Evolutionary conservation across 1,284 basidiomycete genomes (phyloP), one percentile per base, ranked within the genome.

Genomic region (Peniophora sp.): DNA sequence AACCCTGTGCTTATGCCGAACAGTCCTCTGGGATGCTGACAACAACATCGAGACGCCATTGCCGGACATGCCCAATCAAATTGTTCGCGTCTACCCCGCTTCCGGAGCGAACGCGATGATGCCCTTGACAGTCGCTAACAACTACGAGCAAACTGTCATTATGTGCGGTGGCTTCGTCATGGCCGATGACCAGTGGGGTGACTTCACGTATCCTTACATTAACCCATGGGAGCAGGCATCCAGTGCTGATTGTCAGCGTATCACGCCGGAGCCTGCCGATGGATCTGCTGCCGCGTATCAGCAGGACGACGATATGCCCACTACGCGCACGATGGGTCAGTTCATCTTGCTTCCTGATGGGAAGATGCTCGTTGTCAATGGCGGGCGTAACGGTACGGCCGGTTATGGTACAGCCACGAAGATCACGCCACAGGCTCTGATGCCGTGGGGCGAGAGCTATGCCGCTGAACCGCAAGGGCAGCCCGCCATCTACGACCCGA

Each of bases 81-180:
- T 92, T 49, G 78, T 81, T 44, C 85, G 92, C 51, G 90, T 94
- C 34, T 97, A 97, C 71, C 94, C 94, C 38, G 94, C 89, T 0
- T 95, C 92, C 0, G 94, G 85, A 50, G 94, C 88, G 14, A 83
- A 81, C 1, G 89, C 87, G 49, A 92, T 97, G 91, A 72, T 96
- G 16, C 94, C 94, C 1, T 73, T 97, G 27, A 93, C 90, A 0
- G 89, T 90, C 3, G 83, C 77, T 49, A 96, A 96, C 75, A 85
- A 90, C 68, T 97, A 88, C 71, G 81, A 76, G 0, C 87, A 87
- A 1, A 92, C 91, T 0, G 68, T 96, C 53, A 63, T 95, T 48
- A 94, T 96, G 73, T 96, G 92, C 60, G 92, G 92, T 58, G 93
- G 93, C 36, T 80, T 79, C 17, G 75, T 87, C 65, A 82, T 93